A percentile compares a stretch with the other conserved stretches of the same genome.
Evolutionary conservation across 306 rosid species (phyloP).

Genomic region (Lathyrus oleraceus): DNA sequence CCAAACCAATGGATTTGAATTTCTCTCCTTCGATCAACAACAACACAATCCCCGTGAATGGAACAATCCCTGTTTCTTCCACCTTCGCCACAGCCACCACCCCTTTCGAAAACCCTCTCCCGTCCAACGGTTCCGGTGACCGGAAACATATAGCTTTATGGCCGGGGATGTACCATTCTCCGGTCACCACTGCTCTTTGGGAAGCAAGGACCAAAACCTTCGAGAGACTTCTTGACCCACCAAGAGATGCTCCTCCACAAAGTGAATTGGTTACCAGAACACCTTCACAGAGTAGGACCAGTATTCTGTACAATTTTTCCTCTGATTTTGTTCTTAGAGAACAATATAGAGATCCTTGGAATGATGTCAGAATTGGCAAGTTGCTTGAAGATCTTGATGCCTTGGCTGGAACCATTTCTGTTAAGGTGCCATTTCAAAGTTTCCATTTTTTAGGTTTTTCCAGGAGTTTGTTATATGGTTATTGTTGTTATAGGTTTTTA

Average conservation of each 20-base stretch:
- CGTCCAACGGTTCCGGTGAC: conserved; percentile 22
- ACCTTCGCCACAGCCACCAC: conserved; percentile 1
- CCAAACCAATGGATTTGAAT: conserved; percentile 51
- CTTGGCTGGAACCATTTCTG: conserved; percentile 85
- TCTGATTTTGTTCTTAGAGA: conserved; percentile 77
- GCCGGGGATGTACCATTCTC: conserved; percentile 98
- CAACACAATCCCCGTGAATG: conserved; percentile 59
- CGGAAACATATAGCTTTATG: conserved; percentile 73
- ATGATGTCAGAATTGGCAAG: conserved; percentile 84
- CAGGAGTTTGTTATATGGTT: conserved; percentile 1
- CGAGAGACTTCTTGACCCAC: conserved; percentile 78
- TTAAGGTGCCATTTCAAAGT: conserved; percentile 50
- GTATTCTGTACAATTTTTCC: conserved; percentile 69
- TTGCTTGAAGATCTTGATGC: conserved; percentile 96
- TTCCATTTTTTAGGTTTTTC: not conserved
- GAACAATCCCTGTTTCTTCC: conserved; percentile 67
- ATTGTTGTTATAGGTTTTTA: not conserved
- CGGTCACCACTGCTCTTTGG: conserved; percentile 93
- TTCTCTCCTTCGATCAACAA: conserved; percentile 38
- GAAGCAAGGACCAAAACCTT: conserved; percentile 69
- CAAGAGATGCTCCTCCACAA: conserved; percentile 85
- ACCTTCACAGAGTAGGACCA: conserved; percentile 84
- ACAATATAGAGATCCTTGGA: conserved; percentile 96
- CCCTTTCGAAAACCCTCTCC: conserved; percentile 26
- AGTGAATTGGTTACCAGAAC: conserved; percentile 73